These are phyloP conservation scores for Aspergillus felis DNA, from an alignment of 2,329 filamentous ascomycete genomes.

Conservation along the genomic window DNA sequence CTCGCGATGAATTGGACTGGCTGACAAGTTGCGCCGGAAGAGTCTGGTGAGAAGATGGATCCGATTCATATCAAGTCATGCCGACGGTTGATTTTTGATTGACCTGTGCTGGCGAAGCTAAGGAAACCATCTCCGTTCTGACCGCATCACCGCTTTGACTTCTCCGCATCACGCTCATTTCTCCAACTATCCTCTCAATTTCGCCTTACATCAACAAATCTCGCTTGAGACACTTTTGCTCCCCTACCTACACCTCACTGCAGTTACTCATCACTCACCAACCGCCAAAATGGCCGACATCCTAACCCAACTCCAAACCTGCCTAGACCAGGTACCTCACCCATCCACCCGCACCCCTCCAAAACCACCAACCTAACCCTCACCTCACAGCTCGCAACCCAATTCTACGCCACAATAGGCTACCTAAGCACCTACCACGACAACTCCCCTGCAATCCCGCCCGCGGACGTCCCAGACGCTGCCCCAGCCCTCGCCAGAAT, in stretches of 20 bases:
- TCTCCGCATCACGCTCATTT: not conserved
- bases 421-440: slow-evolving; percentile 47
- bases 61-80: not conserved
- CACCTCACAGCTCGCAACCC: slow-evolving; percentile 42
- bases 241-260: not conserved
- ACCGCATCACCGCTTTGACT: not conserved
- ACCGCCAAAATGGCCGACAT: slow-evolving; percentile 41
- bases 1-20: not conserved
- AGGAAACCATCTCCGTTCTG: not conserved
- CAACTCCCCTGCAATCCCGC: slow-evolving; percentile 36
- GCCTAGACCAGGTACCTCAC: slow-evolving; percentile 43
- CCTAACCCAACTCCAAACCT: slow-evolving; percentile 49
- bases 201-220: not conserved
- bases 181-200: not conserved
- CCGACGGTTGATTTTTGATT: not conserved
- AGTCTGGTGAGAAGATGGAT: not conserved
- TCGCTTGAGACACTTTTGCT: not conserved
- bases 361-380: slow-evolving; percentile 1
- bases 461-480: slow-evolving; percentile 27
- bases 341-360: not conserved
- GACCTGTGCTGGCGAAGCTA: not conserved
- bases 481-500: slow-evolving; percentile 40
- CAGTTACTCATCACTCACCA: not conserved
- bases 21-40: not conserved
- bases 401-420: slow-evolving; percentile 50